phyloP scores from a whole-genome alignment of 371 early-diverging fungal species.

The Coemansia sp. region DNA sequence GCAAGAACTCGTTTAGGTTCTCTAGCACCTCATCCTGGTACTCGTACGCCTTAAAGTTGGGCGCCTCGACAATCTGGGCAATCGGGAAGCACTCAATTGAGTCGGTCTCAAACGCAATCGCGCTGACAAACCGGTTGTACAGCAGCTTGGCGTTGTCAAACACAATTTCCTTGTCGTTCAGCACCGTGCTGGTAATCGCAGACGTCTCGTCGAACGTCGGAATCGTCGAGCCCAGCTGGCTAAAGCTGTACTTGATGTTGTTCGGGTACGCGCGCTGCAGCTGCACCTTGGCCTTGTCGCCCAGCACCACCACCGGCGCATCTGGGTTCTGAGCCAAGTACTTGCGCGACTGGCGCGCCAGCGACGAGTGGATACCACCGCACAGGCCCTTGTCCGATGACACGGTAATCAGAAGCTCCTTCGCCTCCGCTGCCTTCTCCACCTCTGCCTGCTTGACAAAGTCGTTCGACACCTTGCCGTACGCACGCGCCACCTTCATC shows the following conservation, averaged over 20 bases:
- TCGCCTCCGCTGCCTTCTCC: slow-evolving; percentile 59
- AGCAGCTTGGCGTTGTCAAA: slow-evolving; percentile 77
- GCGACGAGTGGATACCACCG: slow-evolving; percentile 97
- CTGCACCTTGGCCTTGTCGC: slow-evolving; percentile 94
- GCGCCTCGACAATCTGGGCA: slow-evolving; percentile 73
- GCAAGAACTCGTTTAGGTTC: slow-evolving; percentile 89
- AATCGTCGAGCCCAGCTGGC: slow-evolving; percentile 85
- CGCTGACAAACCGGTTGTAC: slow-evolving; percentile 93
- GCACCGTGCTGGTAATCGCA: slow-evolving; percentile 78
- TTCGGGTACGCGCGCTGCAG: slow-evolving; percentile 71
- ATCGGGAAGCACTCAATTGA: slow-evolving; percentile 65
- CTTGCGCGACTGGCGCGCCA: slow-evolving; percentile 82
- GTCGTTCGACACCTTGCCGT: slow-evolving; percentile 76
- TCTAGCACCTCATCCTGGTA: slow-evolving; percentile 82
- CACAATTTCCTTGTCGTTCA: slow-evolving; percentile 59
- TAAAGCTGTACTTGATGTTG: slow-evolving; percentile 79
- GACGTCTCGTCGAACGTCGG: slow-evolving; percentile 90
- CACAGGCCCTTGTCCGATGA: slow-evolving; percentile 98
- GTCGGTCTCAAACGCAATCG: slow-evolving; percentile 89
- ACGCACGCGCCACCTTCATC: slow-evolving; percentile 90
- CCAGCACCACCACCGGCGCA: slow-evolving; percentile 69
- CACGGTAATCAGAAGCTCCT: slow-evolving; percentile 68
- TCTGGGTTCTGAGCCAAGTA: slow-evolving; percentile 60
- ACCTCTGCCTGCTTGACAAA: slow-evolving; percentile 79
- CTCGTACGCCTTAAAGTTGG: slow-evolving; percentile 90